Conservation (phyloP, 108 stramenopile genomes). For the Nitzschia sp. region DNA sequence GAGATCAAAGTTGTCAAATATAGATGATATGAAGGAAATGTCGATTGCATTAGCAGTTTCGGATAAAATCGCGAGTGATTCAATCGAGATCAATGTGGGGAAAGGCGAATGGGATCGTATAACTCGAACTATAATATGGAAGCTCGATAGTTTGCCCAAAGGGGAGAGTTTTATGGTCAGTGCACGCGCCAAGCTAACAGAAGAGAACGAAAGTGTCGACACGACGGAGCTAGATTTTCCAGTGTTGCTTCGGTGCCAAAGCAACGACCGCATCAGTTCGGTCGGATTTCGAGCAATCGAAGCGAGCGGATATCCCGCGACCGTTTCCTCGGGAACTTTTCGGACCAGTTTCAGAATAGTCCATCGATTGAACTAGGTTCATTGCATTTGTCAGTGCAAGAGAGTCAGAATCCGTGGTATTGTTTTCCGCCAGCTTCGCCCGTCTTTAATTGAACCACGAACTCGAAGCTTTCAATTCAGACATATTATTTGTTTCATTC, state of each 20-base stretch:
- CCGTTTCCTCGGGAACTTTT: slow-evolving; percentile 19
- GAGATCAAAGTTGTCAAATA: slow-evolving; percentile 69
- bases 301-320: slow-evolving; percentile 34
- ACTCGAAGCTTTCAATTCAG: too few relatives aligned
- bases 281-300: slow-evolving; percentile 33
- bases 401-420: too few relatives aligned
- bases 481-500: too few relatives aligned
- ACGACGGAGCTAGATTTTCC: slow-evolving; percentile 49
- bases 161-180: slow-evolving; percentile 70
- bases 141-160: slow-evolving; percentile 50
- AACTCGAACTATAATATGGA: slow-evolving; percentile 67
- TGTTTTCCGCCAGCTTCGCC: too few relatives aligned
- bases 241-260: slow-evolving; percentile 64
- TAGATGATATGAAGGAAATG: slow-evolving; percentile 60
- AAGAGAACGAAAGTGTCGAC: slow-evolving; percentile 12
- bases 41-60: slow-evolving; percentile 59
- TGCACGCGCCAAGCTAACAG: slow-evolving; percentile 44
- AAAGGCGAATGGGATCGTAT: slow-evolving; percentile 56
- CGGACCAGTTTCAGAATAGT: slow-evolving; percentile 41
- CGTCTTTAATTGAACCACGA: too few relatives aligned
- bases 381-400: too few relatives aligned
- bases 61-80: slow-evolving; percentile 34
- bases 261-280: slow-evolving; percentile 68
- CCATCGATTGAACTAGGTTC: slow-evolving; percentile 45
- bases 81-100: slow-evolving; percentile 55